phyloP scores from a whole-genome alignment of 176 grass and related monocot genomes.

The Guadua angustifolia region DNA sequence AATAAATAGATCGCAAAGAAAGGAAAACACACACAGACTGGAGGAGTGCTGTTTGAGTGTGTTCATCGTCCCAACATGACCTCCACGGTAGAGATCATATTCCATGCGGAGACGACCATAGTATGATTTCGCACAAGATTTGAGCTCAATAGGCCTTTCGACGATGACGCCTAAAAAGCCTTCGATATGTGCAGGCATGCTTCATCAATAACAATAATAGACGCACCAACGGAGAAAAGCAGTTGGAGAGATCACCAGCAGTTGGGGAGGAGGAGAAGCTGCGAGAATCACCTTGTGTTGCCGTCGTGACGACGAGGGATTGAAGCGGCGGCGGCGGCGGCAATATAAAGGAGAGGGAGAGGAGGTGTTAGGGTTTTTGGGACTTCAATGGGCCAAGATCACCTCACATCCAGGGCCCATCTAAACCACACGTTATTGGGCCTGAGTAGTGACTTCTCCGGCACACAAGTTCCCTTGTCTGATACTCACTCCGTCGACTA shows the following conservation, averaged over 20 bases:
- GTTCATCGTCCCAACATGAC: slow-evolving; percentile 1
- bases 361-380: slow-evolving; percentile 16
- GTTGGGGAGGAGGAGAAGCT: background rate
- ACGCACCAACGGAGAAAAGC: background rate
- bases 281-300: background rate
- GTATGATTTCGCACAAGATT: slow-evolving; percentile 72
- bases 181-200: slow-evolving; percentile 77
- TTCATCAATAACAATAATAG: no score
- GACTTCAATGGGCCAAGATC: background rate
- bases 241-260: background rate
- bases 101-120: slow-evolving; percentile 28
- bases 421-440: background rate
- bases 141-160: slow-evolving; percentile 67
- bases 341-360: background rate
- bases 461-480: no score
- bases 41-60: background rate
- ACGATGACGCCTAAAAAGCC: slow-evolving; percentile 61
- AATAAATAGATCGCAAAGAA: no score
- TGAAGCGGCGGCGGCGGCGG: background rate
- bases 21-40: no score
- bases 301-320: background rate
- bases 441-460: background rate
- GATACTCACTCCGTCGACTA: no score
- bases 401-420: no score
- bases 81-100: slow-evolving; percentile 42